A percentile compares a stretch with the other conserved stretches of the same genome.
Evolutionary conservation across 2,329 filamentous ascomycete genomes (phyloP).

Genomic region (Cadophora sp.): DNA sequence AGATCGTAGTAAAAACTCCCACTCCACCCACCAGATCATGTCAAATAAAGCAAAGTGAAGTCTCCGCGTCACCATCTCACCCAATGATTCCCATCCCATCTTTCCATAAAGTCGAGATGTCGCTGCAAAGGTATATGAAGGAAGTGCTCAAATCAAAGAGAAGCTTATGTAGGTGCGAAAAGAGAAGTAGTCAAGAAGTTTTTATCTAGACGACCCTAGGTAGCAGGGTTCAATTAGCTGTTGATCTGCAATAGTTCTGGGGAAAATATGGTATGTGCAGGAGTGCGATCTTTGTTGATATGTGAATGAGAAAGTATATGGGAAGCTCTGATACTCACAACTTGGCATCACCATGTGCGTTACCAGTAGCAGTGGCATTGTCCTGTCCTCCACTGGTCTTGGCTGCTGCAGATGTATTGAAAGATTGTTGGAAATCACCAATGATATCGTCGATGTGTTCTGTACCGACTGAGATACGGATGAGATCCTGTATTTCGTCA

Average conservation of each 20-base stretch:
- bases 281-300: neutral
- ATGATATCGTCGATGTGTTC: constrained; percentile 99
- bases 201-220: constrained; percentile 35
- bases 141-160: constrained; percentile 15
- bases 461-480: constrained; percentile 93
- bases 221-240: neutral
- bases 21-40: too few species aligned
- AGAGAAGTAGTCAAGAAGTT: neutral
- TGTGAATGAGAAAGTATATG: neutral
- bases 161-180: neutral
- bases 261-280: neutral
- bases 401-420: constrained; percentile 64
- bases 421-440: constrained; percentile 91
- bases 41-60: neutral
- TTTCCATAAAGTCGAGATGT: constrained; percentile 13
- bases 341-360: constrained; percentile 36
- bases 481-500: constrained; percentile 69
- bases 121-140: constrained; percentile 28
- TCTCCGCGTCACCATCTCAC: neutral
- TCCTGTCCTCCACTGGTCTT: constrained; percentile 40
- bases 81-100: neutral
- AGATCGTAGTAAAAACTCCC: neutral
- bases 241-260: neutral
- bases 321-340: constrained; percentile 20
- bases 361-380: constrained; percentile 36